Percentiles rank a stretch among this genome's conserved stretches.
These are phyloP conservation scores for Kurtzmaniella natalensis DNA, from an alignment of 1,139 yeast species.

Conservation along the genomic window DNA sequence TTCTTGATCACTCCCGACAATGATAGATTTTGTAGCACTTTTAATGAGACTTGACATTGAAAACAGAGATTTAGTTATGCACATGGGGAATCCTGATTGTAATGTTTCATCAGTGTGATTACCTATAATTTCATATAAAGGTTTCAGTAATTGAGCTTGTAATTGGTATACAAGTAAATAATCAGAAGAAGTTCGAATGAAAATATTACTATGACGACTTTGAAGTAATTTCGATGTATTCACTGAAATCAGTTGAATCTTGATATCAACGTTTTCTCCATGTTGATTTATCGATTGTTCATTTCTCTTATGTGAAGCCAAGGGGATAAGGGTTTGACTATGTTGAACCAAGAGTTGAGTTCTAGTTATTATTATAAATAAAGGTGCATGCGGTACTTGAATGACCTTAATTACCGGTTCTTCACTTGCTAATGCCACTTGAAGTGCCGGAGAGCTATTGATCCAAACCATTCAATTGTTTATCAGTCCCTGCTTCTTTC, in stretches of 20 bases:
- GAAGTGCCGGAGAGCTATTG: constrained; percentile 30
- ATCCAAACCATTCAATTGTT: constrained; percentile 31
- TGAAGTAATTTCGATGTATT: constrained; percentile 25
- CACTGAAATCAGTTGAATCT: constrained; percentile 26
- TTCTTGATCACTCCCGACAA: constrained; percentile 20
- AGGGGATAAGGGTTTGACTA: constrained; percentile 30
- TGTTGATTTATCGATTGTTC: constrained; percentile 29
- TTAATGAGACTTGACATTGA: constrained; percentile 28
- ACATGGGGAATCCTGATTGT: constrained; percentile 34
- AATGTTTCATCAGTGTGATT: constrained; percentile 21
- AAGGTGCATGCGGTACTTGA: constrained; percentile 31
- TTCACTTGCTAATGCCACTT: constrained; percentile 22
- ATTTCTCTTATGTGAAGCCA: constrained; percentile 28
- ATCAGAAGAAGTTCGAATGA: constrained; percentile 29
- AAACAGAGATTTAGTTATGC: constrained; percentile 22
- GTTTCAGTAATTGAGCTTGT: constrained; percentile 24
- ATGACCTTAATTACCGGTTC: constrained; percentile 22
- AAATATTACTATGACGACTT: constrained; percentile 24
- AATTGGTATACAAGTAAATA: constrained; percentile 35
- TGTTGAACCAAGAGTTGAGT: constrained; percentile 25
- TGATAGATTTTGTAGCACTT: constrained; percentile 32
- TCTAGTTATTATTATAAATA: constrained; percentile 29
- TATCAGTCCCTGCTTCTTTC: background rate
- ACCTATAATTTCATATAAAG: constrained; percentile 30
- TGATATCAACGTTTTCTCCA: constrained; percentile 25